Conservation (phyloP, 208 protist species). For the Trypanosoma theileri region DNA sequence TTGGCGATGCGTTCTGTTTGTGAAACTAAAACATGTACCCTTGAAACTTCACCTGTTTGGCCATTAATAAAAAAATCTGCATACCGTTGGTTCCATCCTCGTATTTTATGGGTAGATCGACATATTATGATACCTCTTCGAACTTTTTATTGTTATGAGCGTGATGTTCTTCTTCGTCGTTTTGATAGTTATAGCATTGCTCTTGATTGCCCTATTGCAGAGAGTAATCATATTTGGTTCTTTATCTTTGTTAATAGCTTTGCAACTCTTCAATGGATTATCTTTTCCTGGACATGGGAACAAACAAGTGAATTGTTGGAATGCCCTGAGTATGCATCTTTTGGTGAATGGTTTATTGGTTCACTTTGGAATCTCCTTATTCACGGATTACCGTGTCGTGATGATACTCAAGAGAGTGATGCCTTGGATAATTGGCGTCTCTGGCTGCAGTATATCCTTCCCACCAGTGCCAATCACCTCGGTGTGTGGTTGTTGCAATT, state of each 20-base stretch:
- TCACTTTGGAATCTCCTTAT: constrained; percentile 36
- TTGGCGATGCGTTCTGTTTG: constrained; percentile 33
- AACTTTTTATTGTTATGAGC: constrained; percentile 77
- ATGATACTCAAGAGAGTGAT: constrained; percentile 13
- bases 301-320: constrained; percentile 35
- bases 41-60: constrained; percentile 62
- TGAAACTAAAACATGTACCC: constrained; percentile 28
- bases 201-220: constrained; percentile 67
- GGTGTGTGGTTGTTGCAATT: constrained; percentile 71
- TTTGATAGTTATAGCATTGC: constrained; percentile 77
- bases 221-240: constrained; percentile 63
- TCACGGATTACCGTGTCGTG: constrained; percentile 57
- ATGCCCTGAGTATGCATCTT: constrained; percentile 14
- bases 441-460: constrained; percentile 37
- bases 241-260: constrained; percentile 56
- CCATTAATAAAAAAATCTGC: constrained; percentile 45
- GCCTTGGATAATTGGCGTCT: too few species aligned
- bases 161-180: constrained; percentile 56
- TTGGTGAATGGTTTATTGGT: constrained; percentile 8
- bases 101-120: constrained; percentile 50
- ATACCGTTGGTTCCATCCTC: constrained; percentile 68
- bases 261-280: constrained; percentile 40
- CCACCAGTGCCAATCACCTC: constrained; percentile 39
- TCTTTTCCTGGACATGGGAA: constrained; percentile 49
- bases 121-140: constrained; percentile 69